Evolutionary conservation across 768 basidiomycete genomes (phyloP).

Genomic region (Suillus subluteus): DNA sequence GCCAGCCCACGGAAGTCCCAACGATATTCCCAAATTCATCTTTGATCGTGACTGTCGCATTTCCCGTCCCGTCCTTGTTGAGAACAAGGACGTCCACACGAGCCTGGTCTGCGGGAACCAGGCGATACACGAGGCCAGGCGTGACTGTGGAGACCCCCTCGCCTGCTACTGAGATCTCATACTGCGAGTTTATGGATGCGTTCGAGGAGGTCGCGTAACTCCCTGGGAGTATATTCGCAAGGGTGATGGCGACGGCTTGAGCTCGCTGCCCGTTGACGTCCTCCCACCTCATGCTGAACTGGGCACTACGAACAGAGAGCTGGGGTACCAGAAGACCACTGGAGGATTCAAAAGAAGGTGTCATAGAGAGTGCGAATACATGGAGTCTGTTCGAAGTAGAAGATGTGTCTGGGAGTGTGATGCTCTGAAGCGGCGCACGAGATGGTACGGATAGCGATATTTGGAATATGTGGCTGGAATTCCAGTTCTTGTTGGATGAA

Average conservation of each 20-base stretch:
- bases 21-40: slow-evolving; percentile 39
- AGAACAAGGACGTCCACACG: slow-evolving; percentile 51
- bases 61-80: slow-evolving; percentile 33
- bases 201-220: slow-evolving; percentile 24
- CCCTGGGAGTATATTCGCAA: slow-evolving; percentile 53
- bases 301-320: slow-evolving; percentile 45
- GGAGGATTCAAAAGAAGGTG: slow-evolving; percentile 36
- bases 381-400: slow-evolving; percentile 42
- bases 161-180: slow-evolving; percentile 42
- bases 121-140: slow-evolving; percentile 46
- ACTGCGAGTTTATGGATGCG: slow-evolving; percentile 38
- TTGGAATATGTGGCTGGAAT: slow-evolving; percentile 47
- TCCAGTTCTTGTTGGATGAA: slow-evolving; percentile 41
- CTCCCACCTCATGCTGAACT: slow-evolving; percentile 53
- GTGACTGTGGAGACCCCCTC: slow-evolving; percentile 45
- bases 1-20: slow-evolving; percentile 41
- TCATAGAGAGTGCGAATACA: slow-evolving; percentile 48
- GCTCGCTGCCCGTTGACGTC: slow-evolving; percentile 39
- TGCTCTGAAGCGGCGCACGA: slow-evolving; percentile 41
- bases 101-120: slow-evolving; percentile 54
- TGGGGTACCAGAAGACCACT: slow-evolving; percentile 24
- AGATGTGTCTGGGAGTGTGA: slow-evolving; percentile 44
- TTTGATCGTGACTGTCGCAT: slow-evolving; percentile 37
- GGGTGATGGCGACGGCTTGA: slow-evolving; percentile 54
- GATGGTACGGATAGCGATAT: slow-evolving; percentile 49